Percentiles rank a stretch among this genome's conserved stretches.
Conservation (phyloP, 768 basidiomycete genomes). For the Mycena haematopus region DNA sequence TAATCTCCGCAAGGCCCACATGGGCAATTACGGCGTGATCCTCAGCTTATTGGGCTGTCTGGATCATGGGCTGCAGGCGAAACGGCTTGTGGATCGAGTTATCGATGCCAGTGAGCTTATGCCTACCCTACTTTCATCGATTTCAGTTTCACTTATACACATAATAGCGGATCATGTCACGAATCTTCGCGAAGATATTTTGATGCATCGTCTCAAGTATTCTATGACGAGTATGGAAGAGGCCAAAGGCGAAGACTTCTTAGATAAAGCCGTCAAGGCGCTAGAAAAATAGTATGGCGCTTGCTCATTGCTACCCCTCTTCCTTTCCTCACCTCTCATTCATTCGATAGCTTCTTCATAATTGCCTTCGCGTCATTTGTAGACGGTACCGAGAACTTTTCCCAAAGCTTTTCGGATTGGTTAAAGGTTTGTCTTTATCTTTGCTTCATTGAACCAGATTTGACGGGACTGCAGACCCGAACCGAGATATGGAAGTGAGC, state of each 20-base stretch:
- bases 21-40: slow-evolving; percentile 91
- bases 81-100: slow-evolving; percentile 88
- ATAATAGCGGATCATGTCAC: slow-evolving; percentile 84
- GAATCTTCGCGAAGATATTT: slow-evolving; percentile 89
- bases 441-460: background rate
- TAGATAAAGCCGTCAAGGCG: slow-evolving; percentile 74
- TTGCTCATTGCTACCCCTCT: background rate
- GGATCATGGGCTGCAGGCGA: slow-evolving; percentile 85
- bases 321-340: slow-evolving; percentile 4
- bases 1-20: slow-evolving; percentile 85
- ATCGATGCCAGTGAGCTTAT: slow-evolving; percentile 70
- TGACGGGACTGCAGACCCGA: slow-evolving; percentile 54
- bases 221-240: slow-evolving; percentile 80
- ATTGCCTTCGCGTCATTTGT: slow-evolving; percentile 94
- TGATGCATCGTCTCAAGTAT: slow-evolving; percentile 84
- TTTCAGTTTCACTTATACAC: slow-evolving; percentile 1
- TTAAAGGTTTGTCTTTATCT: slow-evolving; percentile 59
- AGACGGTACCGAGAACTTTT: slow-evolving; percentile 63
- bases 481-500: slow-evolving; percentile 94
- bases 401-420: slow-evolving; percentile 85
- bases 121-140: background rate
- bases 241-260: slow-evolving; percentile 58
- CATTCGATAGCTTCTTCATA: slow-evolving; percentile 78
- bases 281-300: slow-evolving; percentile 86
- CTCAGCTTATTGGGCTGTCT: slow-evolving; percentile 92